phyloP scores from a whole-genome alignment of 139 green algal species.

The Picochlorum costavermella region DNA sequence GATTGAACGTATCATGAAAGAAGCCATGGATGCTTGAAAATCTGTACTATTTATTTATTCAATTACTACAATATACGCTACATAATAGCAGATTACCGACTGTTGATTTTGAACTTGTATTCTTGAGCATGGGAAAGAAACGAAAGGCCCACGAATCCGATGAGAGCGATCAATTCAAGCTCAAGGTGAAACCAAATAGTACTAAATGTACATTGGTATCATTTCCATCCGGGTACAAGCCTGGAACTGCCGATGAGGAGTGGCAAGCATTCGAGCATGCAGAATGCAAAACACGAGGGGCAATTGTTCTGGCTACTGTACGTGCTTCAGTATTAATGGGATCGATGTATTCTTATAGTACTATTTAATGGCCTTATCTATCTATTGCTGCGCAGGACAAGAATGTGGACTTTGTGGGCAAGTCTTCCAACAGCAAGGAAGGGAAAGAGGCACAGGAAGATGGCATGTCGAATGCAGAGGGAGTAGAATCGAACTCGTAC shows the following conservation, averaged over 20 bases:
- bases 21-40: neutral
- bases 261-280: conserved; percentile 24
- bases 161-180: neutral
- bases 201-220: conserved; percentile 15
- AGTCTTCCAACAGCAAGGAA: neutral
- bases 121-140: conserved; percentile 15
- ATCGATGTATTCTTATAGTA: too few relatives aligned
- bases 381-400: conserved; percentile 2
- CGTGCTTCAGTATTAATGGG: neutral
- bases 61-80: too few relatives aligned
- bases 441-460: too few relatives aligned
- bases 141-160: conserved; percentile 1
- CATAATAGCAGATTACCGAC: too few relatives aligned
- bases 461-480: too few relatives aligned
- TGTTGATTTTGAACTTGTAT: too few relatives aligned
- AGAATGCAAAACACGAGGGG: conserved; percentile 15
- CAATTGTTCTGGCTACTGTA: conserved; percentile 26
- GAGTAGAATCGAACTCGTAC: too few relatives aligned
- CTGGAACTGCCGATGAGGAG: conserved; percentile 3
- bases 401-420: conserved; percentile 25
- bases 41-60: neutral
- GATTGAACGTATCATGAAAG: conserved; percentile 28
- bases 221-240: conserved; percentile 26
- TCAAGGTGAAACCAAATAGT: conserved; percentile 1
- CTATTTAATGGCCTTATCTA: too few relatives aligned